phyloP scores from a whole-genome alignment of 1,284 basidiomycete genomes.

The Cystobasidiaceae sp. region DNA sequence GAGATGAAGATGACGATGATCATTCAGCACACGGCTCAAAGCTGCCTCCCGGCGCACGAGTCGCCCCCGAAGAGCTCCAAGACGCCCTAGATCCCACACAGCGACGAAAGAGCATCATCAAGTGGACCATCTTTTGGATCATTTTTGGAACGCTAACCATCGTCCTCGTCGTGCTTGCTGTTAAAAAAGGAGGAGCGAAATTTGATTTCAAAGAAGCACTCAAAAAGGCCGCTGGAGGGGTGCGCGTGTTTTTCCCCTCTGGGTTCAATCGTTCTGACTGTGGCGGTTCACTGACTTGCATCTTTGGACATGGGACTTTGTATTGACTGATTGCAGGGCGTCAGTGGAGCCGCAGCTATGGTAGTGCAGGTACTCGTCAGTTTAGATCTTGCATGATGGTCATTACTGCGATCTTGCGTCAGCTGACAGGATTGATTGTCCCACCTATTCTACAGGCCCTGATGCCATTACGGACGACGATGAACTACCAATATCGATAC shows the following conservation, averaged over 20 bases:
- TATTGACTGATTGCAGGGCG: conserved; percentile 25
- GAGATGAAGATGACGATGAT: not conserved
- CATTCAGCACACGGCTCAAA: not conserved
- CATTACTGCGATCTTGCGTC: not conserved
- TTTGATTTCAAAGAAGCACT: conserved; percentile 71
- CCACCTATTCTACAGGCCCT: too few relatives aligned
- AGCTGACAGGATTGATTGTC: conserved; percentile 6
- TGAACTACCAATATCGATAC: conserved; percentile 77
- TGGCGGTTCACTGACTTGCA: not conserved
- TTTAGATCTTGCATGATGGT: too few relatives aligned
- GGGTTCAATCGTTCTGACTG: too few relatives aligned
- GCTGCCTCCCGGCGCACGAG: conserved; percentile 30
- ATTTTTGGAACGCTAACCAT: conserved; percentile 17
- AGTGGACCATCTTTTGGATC: conserved; percentile 36
- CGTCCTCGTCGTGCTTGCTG: conserved; percentile 22
- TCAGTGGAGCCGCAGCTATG: conserved; percentile 58
- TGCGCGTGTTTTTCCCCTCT: conserved; percentile 52
- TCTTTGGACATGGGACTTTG: too few relatives aligned
- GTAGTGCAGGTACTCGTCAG: conserved; percentile 75
- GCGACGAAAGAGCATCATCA: conserved; percentile 11
- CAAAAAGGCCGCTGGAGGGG: conserved; percentile 74
- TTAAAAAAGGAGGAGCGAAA: conserved; percentile 48
- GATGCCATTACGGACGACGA: conserved; percentile 59
- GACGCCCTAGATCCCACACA: conserved; percentile 28
- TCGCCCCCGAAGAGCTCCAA: conserved; percentile 27